Percentiles rank a stretch among this genome's conserved stretches.
Evolutionary conservation across 176 grass and related monocot genomes (phyloP).

Genomic region (Eleusine coracana): DNA sequence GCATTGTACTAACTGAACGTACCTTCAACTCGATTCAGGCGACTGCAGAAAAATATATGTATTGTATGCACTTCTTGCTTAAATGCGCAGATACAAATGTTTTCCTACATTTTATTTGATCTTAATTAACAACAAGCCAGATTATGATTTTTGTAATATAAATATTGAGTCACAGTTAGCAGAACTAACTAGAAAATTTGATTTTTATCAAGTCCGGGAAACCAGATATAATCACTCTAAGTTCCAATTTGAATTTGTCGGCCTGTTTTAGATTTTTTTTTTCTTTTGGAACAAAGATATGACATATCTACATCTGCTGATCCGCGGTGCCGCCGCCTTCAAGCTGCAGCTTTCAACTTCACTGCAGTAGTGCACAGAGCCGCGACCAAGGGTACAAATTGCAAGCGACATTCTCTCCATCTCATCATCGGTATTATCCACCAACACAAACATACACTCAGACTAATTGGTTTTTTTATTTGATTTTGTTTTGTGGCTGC

Average conservation of each 20-base stretch:
- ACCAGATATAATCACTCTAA: too few species aligned
- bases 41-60: not conserved
- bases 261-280: not conserved
- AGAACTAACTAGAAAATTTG: not conserved
- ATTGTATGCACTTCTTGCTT: not conserved
- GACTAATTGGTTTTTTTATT: not conserved
- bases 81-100: not conserved
- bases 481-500: slow-evolving; percentile 8
- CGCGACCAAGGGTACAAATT: slow-evolving; percentile 13
- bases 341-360: slow-evolving; percentile 6
- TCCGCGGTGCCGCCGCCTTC: not conserved
- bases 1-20: not conserved
- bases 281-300: not conserved
- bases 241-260: not conserved
- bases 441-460: not conserved
- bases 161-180: not conserved
- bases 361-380: not conserved
- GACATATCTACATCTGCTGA: not conserved
- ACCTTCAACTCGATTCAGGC: not conserved
- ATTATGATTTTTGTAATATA: not conserved
- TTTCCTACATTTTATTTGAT: not conserved
- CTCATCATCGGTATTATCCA: slow-evolving; percentile 28
- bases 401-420: not conserved
- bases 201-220: not conserved
- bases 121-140: not conserved